Evolutionary conservation across 1,284 basidiomycete genomes (phyloP).

Genomic region (Phenoliferia sp.): DNA sequence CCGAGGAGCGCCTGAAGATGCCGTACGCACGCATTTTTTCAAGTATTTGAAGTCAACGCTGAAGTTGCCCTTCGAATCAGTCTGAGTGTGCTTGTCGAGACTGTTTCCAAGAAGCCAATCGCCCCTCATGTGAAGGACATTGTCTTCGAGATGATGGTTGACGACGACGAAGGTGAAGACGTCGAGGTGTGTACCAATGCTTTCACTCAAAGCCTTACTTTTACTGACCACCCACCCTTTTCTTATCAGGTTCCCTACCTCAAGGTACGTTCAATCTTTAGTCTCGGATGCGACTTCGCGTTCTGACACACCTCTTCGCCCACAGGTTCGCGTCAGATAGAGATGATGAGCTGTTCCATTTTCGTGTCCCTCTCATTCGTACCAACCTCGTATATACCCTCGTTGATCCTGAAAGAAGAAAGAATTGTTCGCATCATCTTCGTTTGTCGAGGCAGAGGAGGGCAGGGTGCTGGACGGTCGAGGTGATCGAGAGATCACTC

Average conservation of each 20-base stretch:
- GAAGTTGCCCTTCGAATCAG: background rate
- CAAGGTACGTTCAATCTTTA: background rate
- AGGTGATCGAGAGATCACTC: no score
- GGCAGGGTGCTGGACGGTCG: no score
- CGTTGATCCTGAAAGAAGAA: no score
- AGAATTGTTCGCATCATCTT: no score
- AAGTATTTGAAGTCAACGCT: background rate
- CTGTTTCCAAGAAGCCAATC: slow-evolving; percentile 88
- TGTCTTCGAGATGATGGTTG: slow-evolving; percentile 81
- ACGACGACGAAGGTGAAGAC: slow-evolving; percentile 77
- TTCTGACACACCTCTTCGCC: background rate
- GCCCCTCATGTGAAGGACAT: slow-evolving; percentile 48
- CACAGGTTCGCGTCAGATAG: background rate
- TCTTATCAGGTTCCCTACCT: background rate
- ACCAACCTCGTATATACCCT: background rate
- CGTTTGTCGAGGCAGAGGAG: no score
- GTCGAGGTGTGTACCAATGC: slow-evolving; percentile 40
- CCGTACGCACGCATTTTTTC: slow-evolving; percentile 37
- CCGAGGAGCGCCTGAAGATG: slow-evolving; percentile 80
- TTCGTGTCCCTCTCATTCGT: background rate
- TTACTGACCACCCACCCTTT: background rate
- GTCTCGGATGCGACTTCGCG: background rate
- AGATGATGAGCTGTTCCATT: background rate
- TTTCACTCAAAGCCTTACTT: background rate
- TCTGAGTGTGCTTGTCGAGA: slow-evolving; percentile 74